Conservation (phyloP, 2,329 filamentous ascomycete genomes). For the Trichoderma sp. region DNA sequence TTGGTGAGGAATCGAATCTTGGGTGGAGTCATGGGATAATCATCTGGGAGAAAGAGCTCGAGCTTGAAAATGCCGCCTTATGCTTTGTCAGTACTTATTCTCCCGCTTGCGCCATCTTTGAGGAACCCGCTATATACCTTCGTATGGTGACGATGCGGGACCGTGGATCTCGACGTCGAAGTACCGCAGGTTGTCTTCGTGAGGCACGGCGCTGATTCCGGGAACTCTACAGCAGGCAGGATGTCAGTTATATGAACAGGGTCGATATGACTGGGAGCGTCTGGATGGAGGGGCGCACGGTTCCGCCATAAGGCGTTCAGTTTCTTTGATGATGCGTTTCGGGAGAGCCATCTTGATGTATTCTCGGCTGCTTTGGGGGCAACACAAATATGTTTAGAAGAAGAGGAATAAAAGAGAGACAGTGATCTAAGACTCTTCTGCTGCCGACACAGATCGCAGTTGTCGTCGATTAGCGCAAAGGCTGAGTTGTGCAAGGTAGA, state of each 20-base stretch:
- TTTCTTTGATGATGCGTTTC: conserved; percentile 98
- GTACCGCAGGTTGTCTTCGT: conserved; percentile 96
- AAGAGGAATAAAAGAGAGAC: not conserved
- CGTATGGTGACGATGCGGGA: conserved; percentile 88
- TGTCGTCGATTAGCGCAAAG: not conserved
- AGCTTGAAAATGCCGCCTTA: conserved; percentile 86
- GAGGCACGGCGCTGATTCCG: conserved; percentile 91
- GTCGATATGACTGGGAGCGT: conserved; percentile 21
- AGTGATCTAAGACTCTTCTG: not conserved
- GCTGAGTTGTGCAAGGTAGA: conserved; percentile 17
- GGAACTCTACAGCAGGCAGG: conserved; percentile 66
- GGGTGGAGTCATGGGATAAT: conserved; percentile 98
- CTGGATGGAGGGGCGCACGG: conserved; percentile 62
- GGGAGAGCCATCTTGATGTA: conserved; percentile 67
- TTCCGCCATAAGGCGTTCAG: conserved; percentile 93
- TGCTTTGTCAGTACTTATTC: not conserved
- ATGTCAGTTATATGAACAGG: conserved; percentile 23
- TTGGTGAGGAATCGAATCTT: conserved; percentile 99
- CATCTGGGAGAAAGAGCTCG: conserved; percentile 95
- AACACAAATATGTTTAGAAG: not conserved
- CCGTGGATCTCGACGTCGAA: conserved; percentile 98
- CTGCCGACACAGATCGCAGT: not conserved
- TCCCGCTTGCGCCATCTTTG: not conserved
- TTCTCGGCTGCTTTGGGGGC: not conserved
- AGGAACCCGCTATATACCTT: conserved; percentile 61